Conservation (phyloP, 208 protist species). For the Acanthamoeba lenticulata region DNA sequence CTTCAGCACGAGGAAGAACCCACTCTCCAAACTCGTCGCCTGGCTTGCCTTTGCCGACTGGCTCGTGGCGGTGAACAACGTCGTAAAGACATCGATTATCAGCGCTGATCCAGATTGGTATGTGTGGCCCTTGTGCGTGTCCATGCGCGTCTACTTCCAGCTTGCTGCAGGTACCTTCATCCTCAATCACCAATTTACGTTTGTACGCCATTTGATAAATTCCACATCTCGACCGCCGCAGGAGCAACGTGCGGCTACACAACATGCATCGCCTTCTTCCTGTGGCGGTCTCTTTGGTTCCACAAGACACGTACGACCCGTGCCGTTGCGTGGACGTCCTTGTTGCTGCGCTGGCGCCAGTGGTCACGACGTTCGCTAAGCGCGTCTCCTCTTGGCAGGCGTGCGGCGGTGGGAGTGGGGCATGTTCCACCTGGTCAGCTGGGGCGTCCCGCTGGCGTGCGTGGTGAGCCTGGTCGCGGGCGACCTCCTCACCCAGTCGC, state of each 20-base stretch:
- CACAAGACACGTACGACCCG: constrained; percentile 11
- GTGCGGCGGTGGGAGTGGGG: background rate
- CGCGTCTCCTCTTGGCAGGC: background rate
- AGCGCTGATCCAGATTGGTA: background rate
- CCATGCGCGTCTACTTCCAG: constrained; percentile 1
- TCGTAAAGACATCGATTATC: background rate
- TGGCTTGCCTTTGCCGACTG: constrained; percentile 35
- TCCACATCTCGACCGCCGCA: background rate
- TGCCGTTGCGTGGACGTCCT: too few relatives aligned
- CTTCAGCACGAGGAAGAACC: constrained; percentile 19
- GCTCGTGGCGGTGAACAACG: background rate
- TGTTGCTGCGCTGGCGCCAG: too few relatives aligned
- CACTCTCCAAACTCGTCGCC: constrained; percentile 5
- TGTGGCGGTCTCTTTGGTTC: background rate
- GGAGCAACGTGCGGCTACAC: constrained; percentile 23
- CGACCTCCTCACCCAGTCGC: constrained; percentile 39
- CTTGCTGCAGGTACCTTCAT: background rate
- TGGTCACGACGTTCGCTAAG: too few relatives aligned
- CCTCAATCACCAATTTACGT: too few relatives aligned
- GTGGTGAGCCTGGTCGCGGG: constrained; percentile 24
- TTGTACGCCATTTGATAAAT: too few relatives aligned
- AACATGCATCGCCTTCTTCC: constrained; percentile 45
- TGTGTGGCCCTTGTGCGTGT: background rate
- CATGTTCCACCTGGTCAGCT: background rate
- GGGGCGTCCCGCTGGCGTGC: constrained; percentile 9